Conservation (phyloP, 2,329 filamentous ascomycete species). For the Emydomyces testavorans region DNA sequence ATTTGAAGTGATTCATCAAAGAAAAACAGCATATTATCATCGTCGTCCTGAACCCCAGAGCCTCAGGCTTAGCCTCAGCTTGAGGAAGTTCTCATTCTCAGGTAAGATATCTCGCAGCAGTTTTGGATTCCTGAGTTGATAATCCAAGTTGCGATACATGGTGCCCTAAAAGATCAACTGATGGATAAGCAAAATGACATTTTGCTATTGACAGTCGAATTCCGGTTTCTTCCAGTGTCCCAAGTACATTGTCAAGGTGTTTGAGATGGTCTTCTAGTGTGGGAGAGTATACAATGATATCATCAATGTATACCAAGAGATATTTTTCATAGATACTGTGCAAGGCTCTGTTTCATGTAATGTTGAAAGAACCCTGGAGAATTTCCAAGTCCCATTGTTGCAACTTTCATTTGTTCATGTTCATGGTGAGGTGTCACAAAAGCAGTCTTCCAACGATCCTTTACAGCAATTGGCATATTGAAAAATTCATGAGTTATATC, state of each 20-base stretch:
- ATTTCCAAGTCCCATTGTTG: background rate
- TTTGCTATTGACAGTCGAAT: background rate
- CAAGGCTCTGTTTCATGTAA: slow-evolving; percentile 3
- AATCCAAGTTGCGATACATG: background rate
- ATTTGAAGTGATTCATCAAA: no score
- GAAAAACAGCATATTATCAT: no score
- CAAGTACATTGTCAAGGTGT: background rate
- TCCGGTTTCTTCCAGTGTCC: background rate
- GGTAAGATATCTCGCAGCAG: no score
- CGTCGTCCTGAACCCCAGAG: no score
- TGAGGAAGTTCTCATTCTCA: no score
- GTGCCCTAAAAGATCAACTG: background rate
- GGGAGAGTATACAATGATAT: background rate
- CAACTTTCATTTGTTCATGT: background rate
- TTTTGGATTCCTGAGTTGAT: background rate
- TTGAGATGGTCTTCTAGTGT: background rate
- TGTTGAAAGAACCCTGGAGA: slow-evolving; percentile 4
- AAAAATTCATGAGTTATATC: slow-evolving; percentile 6
- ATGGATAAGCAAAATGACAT: background rate
- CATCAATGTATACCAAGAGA: slow-evolving; percentile 2
- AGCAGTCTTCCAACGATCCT: slow-evolving; percentile 5
- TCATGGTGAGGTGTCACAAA: background rate
- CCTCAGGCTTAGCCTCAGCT: no score
- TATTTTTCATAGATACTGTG: background rate
- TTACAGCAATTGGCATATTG: background rate